These are phyloP conservation scores for Daedaleopsis sinensis DNA, from an alignment of 768 basidiomycete species.

Conservation along the genomic window DNA sequence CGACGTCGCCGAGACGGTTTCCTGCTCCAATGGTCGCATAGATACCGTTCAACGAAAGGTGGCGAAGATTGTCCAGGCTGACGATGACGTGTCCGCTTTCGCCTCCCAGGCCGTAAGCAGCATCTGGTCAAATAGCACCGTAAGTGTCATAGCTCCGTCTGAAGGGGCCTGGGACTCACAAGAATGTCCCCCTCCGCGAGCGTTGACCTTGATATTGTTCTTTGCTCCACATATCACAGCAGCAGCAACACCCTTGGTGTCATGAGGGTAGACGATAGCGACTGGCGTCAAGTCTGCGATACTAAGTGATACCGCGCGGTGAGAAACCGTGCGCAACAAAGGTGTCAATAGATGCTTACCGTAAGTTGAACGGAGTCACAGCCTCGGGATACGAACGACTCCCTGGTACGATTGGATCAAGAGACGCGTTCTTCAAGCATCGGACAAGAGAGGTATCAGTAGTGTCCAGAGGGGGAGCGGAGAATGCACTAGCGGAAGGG, in stretches of 20 bases:
- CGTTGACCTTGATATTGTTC: conserved; percentile 4
- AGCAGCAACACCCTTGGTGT: background rate
- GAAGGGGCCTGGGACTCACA: background rate
- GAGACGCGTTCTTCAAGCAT: background rate
- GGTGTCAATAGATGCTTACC: background rate
- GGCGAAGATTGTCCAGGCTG: conserved; percentile 2
- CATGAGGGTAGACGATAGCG: background rate
- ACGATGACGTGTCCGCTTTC: conserved; percentile 2
- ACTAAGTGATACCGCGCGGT: no score
- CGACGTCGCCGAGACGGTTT: conserved; percentile 4
- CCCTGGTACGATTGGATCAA: background rate
- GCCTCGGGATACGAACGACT: background rate
- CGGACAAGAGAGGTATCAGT: background rate
- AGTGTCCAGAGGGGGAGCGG: background rate
- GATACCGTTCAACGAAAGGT: background rate
- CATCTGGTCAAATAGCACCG: background rate
- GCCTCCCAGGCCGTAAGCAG: conserved; percentile 3
- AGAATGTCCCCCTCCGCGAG: conserved; percentile 1
- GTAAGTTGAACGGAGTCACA: background rate
- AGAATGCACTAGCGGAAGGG: background rate
- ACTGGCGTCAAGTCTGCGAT: background rate
- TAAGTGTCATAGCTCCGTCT: background rate
- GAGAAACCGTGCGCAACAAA: background rate
- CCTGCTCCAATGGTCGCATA: conserved; percentile 2
- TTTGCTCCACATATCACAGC: conserved; percentile 2